Conservation (phyloP, 805 yeast genomes). For the Myxozyma vanderwaltii region DNA sequence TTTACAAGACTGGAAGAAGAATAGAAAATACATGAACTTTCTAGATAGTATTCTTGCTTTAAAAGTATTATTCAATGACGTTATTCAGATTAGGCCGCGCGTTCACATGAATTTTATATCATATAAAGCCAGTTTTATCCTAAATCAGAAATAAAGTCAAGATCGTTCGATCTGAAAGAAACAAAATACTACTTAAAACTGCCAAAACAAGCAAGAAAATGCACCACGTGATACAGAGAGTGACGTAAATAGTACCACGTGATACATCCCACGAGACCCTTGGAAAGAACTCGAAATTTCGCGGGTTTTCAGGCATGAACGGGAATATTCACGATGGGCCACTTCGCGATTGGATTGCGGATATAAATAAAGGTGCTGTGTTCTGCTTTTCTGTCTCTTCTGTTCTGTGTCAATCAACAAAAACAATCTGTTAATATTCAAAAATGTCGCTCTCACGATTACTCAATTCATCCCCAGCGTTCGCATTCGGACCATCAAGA, state of each 20-base stretch:
- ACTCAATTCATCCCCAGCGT: constrained; percentile 17
- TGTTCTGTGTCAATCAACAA: constrained; percentile 3
- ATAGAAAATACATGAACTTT: no score
- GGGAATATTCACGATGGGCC: no score
- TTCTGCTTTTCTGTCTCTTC: constrained; percentile 1
- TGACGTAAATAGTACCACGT: constrained; percentile 1
- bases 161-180: no score
- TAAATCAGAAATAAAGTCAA: no score
- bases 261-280: constrained; percentile 6
- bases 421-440: not conserved
- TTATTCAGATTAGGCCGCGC: no score
- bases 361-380: not conserved
- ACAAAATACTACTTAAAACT: no score
- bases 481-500: constrained; percentile 13
- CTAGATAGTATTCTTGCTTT: no score
- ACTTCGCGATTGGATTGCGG: not conserved
- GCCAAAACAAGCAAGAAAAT: no score
- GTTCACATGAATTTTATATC: no score
- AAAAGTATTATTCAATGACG: no score
- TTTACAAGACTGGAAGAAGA: no score
- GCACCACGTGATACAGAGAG: not conserved
- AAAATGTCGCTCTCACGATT: constrained; percentile 29
- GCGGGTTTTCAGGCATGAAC: not conserved
- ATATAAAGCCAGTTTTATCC: no score
- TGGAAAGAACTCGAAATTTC: constrained; percentile 10